Percentiles rank a stretch among this genome's conserved stretches.
phyloP scores from a whole-genome alignment of 176 grass and related monocot species.

The Miscanthus lutarioriparius region DNA sequence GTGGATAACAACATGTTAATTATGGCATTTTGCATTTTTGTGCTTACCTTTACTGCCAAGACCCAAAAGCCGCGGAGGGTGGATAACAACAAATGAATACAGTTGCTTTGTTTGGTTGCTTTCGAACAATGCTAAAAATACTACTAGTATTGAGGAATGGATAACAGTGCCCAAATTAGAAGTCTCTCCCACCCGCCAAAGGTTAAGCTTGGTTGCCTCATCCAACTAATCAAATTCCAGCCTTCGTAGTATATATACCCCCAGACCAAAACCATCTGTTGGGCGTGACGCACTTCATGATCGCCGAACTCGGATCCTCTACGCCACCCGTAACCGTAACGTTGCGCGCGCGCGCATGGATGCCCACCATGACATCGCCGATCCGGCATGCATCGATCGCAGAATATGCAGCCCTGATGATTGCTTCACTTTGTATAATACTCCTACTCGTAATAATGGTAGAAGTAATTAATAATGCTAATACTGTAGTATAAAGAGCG shows the following conservation, averaged over 20 bases:
- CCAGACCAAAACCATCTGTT: neutral
- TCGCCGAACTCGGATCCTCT: neutral
- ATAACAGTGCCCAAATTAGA: neutral
- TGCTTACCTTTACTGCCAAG: too few species aligned
- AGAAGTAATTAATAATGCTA: too few species aligned
- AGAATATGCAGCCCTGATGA: too few species aligned
- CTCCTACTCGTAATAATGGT: too few species aligned
- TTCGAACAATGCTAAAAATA: neutral
- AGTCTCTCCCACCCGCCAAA: neutral
- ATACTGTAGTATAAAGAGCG: neutral
- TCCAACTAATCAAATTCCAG: constrained; percentile 12
- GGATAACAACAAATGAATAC: neutral
- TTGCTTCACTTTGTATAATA: too few species aligned
- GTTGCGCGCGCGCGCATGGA: too few species aligned
- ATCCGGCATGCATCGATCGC: too few species aligned
- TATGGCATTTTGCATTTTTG: neutral
- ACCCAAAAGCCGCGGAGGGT: too few species aligned
- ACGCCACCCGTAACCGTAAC: too few species aligned
- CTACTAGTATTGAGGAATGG: too few species aligned
- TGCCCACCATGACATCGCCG: too few species aligned
- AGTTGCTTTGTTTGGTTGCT: neutral
- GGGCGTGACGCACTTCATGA: constrained; percentile 2
- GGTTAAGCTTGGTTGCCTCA: neutral
- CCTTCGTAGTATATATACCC: too few species aligned
- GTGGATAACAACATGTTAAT: neutral